phyloP scores from a whole-genome alignment of 2,329 filamentous ascomycete species.

The Coleophoma eucalyptorum region DNA sequence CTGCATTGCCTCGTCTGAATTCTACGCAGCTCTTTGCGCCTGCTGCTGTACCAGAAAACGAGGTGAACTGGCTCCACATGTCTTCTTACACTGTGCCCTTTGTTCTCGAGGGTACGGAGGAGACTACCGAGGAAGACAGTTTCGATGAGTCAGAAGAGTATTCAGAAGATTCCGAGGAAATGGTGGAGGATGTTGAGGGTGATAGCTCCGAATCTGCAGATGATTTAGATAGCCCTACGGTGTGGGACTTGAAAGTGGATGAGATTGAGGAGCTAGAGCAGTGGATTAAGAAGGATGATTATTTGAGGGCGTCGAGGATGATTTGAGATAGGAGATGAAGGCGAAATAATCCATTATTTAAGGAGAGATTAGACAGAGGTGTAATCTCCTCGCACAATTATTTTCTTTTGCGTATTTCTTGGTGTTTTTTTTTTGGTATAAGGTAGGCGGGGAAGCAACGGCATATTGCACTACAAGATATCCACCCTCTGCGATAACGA shows the following conservation, averaged over 20 bases:
- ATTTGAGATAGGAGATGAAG: no score
- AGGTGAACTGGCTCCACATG: not conserved
- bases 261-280: constrained; percentile 13
- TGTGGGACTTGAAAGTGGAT: constrained; percentile 4
- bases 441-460: no score
- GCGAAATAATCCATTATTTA: no score
- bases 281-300: constrained; percentile 9
- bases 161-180: not conserved
- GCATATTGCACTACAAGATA: no score
- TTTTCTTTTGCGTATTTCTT: no score
- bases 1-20: not conserved
- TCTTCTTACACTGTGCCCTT: not conserved
- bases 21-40: not conserved
- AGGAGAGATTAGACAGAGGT: no score
- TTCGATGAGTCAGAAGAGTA: not conserved
- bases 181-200: not conserved
- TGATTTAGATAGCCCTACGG: constrained; percentile 12
- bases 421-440: no score
- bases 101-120: no score
- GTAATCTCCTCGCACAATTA: no score
- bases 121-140: not conserved
- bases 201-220: not conserved
- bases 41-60: not conserved
- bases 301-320: not conserved
- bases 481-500: no score